A percentile compares a stretch with the other conserved stretches of the same genome.
Conservation (phyloP, 2,329 filamentous ascomycete genomes). For the Verticillium nubilum region DNA sequence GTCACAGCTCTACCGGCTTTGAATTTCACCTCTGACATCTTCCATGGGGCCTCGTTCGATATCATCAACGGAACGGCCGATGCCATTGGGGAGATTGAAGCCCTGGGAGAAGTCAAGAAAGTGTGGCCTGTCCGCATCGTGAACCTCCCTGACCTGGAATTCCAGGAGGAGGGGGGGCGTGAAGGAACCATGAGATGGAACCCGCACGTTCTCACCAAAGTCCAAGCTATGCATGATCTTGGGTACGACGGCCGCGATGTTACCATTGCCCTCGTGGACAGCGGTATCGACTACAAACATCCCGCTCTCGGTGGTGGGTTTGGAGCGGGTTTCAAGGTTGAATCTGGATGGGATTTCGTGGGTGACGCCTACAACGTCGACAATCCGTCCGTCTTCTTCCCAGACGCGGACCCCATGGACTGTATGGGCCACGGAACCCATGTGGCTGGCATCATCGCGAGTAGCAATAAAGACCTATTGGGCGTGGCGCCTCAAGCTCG, state of each 20-base stretch:
- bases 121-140: background rate
- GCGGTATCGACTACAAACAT: slow-evolving; percentile 42
- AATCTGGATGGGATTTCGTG: slow-evolving; percentile 40
- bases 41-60: slow-evolving; percentile 10
- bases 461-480: slow-evolving; percentile 24
- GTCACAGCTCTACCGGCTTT: slow-evolving; percentile 3
- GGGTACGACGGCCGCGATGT: slow-evolving; percentile 3
- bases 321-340: slow-evolving; percentile 40
- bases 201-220: slow-evolving; percentile 4
- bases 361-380: slow-evolving; percentile 30
- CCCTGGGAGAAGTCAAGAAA: slow-evolving; percentile 1
- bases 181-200: too few species aligned
- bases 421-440: slow-evolving; percentile 22
- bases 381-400: slow-evolving; percentile 20
- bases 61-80: slow-evolving; percentile 3
- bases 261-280: slow-evolving; percentile 19
- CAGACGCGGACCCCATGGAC: slow-evolving; percentile 33
- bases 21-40: slow-evolving; percentile 7
- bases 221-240: background rate
- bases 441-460: too few species aligned
- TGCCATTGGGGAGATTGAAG: background rate
- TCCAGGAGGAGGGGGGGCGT: slow-evolving; percentile 1
- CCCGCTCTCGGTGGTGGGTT: slow-evolving; percentile 48
- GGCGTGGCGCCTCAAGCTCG: slow-evolving; percentile 34
- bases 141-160: background rate